Evolutionary conservation across 805 yeast genomes (phyloP).

Genomic region (Pichia kluyveri): DNA sequence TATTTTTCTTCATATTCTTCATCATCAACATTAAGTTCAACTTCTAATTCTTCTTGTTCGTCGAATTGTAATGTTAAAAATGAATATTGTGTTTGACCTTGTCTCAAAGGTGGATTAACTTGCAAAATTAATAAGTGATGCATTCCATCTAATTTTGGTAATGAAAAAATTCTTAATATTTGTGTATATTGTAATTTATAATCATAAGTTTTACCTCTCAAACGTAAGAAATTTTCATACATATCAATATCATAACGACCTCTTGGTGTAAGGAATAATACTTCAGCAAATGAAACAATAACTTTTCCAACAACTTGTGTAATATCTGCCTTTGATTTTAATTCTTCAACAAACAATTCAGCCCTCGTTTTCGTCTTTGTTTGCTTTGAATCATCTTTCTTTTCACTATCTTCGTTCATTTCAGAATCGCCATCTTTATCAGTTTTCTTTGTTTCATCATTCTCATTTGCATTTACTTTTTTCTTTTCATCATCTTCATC

Average conservation of each 20-base stretch:
- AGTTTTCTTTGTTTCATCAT: slow-evolving; percentile 16
- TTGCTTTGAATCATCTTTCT: slow-evolving; percentile 17
- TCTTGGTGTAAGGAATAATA: slow-evolving; percentile 91
- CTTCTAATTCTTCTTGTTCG: slow-evolving; percentile 84
- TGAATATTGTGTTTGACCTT: slow-evolving; percentile 96
- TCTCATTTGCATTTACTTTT: slow-evolving; percentile 20
- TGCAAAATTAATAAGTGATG: slow-evolving; percentile 85
- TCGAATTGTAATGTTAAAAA: slow-evolving; percentile 84
- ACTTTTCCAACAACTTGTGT: slow-evolving; percentile 94
- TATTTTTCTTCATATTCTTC: slow-evolving; percentile 71
- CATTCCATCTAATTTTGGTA: slow-evolving; percentile 90
- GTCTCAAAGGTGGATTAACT: slow-evolving; percentile 94
- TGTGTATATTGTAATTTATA: slow-evolving; percentile 88
- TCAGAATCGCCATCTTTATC: slow-evolving; percentile 17
- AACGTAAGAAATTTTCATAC: slow-evolving; percentile 76
- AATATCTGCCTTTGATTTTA: slow-evolving; percentile 88
- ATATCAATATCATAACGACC: slow-evolving; percentile 97
- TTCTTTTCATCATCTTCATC: slow-evolving; percentile 33
- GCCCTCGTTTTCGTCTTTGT: slow-evolving; percentile 61
- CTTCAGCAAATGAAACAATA: slow-evolving; percentile 84
- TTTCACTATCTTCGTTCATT: slow-evolving; percentile 4
- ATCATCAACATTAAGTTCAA: slow-evolving; percentile 78
- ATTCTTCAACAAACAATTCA: slow-evolving; percentile 75
- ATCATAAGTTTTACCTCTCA: slow-evolving; percentile 96
- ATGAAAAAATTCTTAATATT: slow-evolving; percentile 80